These are phyloP conservation scores for Calonectria multiphialidica DNA, from an alignment of 2,329 filamentous ascomycete species.

Conservation along the genomic window DNA sequence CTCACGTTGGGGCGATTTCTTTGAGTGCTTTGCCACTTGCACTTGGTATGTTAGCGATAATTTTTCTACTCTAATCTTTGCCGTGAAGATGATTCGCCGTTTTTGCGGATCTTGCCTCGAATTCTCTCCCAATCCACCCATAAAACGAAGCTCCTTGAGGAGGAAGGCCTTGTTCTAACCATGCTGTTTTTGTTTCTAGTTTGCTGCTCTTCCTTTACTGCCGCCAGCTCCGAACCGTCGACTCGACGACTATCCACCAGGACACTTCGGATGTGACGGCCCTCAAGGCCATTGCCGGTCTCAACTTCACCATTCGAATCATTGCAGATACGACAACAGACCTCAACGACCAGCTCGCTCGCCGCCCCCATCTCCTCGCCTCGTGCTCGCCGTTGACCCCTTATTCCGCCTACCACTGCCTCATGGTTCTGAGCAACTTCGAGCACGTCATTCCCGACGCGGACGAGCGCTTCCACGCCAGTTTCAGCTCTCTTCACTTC, in stretches of 20 bases:
- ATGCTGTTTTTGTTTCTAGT: slow-evolving; percentile 27
- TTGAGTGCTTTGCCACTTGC: slow-evolving; percentile 51
- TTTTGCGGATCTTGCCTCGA: background rate
- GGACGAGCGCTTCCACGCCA: slow-evolving; percentile 48
- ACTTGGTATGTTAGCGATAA: slow-evolving; percentile 44
- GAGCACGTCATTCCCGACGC: slow-evolving; percentile 49
- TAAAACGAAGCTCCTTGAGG: background rate
- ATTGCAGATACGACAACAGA: slow-evolving; percentile 51
- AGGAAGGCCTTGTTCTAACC: background rate
- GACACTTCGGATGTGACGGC: slow-evolving; percentile 44
- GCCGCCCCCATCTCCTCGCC: slow-evolving; percentile 46
- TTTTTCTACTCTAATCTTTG: background rate
- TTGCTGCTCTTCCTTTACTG: slow-evolving; percentile 51
- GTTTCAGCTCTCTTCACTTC: slow-evolving; percentile 49
- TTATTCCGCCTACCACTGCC: slow-evolving; percentile 50
- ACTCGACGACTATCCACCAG: slow-evolving; percentile 38
- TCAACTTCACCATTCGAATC: slow-evolving; percentile 53
- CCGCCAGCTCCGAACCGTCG: slow-evolving; percentile 45
- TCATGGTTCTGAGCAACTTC: slow-evolving; percentile 49
- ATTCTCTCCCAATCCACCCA: background rate
- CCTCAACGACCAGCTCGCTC: slow-evolving; percentile 48
- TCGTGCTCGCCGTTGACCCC: slow-evolving; percentile 50
- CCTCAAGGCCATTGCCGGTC: slow-evolving; percentile 50
- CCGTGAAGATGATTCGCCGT: background rate
- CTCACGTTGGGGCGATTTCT: slow-evolving; percentile 50